Evolutionary conservation across 1,139 yeast species (phyloP), one percentile per base, ranked within the genome.

Genomic region (Nadsonia starkeyi-henricii): DNA sequence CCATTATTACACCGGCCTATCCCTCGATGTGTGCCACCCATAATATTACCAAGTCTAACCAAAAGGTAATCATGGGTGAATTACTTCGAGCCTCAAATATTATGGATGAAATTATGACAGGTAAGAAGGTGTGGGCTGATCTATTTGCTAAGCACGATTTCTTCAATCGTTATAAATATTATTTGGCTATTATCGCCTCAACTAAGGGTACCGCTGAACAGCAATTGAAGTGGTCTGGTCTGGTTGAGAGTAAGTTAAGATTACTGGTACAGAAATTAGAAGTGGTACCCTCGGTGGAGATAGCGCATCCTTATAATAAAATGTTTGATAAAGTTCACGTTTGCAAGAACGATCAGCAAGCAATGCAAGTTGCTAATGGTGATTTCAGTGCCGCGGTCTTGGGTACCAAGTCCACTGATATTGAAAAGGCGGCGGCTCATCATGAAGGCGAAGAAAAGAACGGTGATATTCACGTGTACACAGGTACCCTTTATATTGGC

Each of bases 1-100:
- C 99, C 0, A 95, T 91, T n/a, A 91, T 91, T 49, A 91, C 99
- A 0, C 99, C 99, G 0, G 97, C 98, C 0, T 91, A 91, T 61
- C 99, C 99, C 0, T 88, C 97, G 0, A 91, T 91, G 98, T 91
- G 99, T 66, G 96, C 99, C 0, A 91, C 99, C 0, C 99, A 91
- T 62, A 91, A 91, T 63, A 89, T 91, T 44, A 82, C 94, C 0
- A 75, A 75, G 18, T 86, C 96, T 0, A 89, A 97, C 0, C 93
- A 85, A 60, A 78, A 76, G 56, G 77, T 91, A 18, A 85, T 91
- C 37, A 60, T 86, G 61, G 62, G 69, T 18, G 99, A 91, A 62
- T 72, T 91, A 57, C 66, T 73, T 50, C 75, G 96, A 54, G 97
- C 95, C 1, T 71, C 74, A 1, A 78, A 74, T 43, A 70, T 88